Evolutionary conservation across 306 rosid species (phyloP), one percentile per base, ranked within the genome.

Genomic region (Lotus japonicus): DNA sequence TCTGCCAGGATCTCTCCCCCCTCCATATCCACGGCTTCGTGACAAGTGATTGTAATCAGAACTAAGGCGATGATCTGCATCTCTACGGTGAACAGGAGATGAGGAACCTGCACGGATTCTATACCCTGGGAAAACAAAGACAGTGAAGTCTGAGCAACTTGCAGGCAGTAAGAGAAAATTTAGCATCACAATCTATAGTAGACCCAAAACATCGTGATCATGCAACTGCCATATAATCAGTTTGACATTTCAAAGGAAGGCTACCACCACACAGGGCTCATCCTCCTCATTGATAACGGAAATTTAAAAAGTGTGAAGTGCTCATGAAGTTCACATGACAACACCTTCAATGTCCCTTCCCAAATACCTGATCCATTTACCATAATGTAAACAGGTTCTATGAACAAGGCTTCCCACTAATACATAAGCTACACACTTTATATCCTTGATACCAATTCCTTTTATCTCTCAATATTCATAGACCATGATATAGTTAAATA

Each of bases 101-200:
- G 80, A 72, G 58, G 97, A 90, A 90, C 96, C 98, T 82, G 90
- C 94, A 83, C 78, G 94, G 50, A 85, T 79, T 88, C 95, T 88
- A 90, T 88, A 86, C 80, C 98, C 98, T 92, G 98, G 87, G 89
- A 82, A 76, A 76, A 82, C 77, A 80, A 83, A 80, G 73, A 79
- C 75, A 84, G 74, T 53, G 48, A 71, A 79, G 42, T 70, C 71
- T 46, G 73, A 86, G 84, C 64, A 68, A 84, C 63, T 58, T 70
- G 71, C 17, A 45, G 46, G 50, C 11, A 70, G 62, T 55, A 71
- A 80, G 68, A 66, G 66, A 75, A 57, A 84, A 36, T 19, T 46
- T 43, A 79, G 68, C 65, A 74, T 69, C 67, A 75, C 51, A 79
- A 76, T 73, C 74, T 42, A 79, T 53, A 59, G 33, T 58, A 71